Evolutionary conservation across 164 flowering plant genomes (phyloP).

Genomic region (Taxillus chinensis): DNA sequence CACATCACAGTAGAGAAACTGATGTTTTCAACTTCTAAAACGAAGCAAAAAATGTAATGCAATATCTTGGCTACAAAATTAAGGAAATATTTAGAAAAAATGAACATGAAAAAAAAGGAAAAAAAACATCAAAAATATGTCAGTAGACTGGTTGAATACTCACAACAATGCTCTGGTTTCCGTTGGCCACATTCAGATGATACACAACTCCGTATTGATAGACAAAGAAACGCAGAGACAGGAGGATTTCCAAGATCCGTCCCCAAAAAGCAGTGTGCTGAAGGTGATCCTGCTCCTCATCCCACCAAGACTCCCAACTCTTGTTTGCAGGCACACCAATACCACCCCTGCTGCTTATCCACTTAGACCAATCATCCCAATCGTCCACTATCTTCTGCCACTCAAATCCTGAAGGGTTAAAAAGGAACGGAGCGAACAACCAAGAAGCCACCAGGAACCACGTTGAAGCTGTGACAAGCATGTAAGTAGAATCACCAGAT

Average conservation of each 20-base stretch:
- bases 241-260: slow-evolving; percentile 64
- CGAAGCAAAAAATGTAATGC: too few species aligned
- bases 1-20: too few species aligned
- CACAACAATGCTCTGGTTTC: slow-evolving; percentile 62
- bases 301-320: slow-evolving; percentile 99
- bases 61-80: too few species aligned
- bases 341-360: slow-evolving; percentile 87
- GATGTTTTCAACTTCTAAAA: too few species aligned
- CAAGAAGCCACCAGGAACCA: slow-evolving; percentile 89
- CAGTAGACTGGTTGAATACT: slow-evolving; percentile 13
- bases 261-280: slow-evolving; percentile 59
- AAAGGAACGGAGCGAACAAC: slow-evolving; percentile 87
- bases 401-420: slow-evolving; percentile 96
- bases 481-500: slow-evolving; percentile 20
- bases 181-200: slow-evolving; percentile 56
- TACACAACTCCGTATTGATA: slow-evolving; percentile 94
- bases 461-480: slow-evolving; percentile 54
- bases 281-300: slow-evolving; percentile 93
- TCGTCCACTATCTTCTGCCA: slow-evolving; percentile 99
- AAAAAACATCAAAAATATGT: neutral
- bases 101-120: neutral
- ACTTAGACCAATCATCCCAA: slow-evolving; percentile 92
- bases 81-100: neutral
- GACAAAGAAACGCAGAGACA: slow-evolving; percentile 70
- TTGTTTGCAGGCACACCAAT: slow-evolving; percentile 86